These are phyloP conservation scores for Stemphylium vesicarium DNA, from an alignment of 2,329 filamentous ascomycete genomes.

Conservation along the genomic window DNA sequence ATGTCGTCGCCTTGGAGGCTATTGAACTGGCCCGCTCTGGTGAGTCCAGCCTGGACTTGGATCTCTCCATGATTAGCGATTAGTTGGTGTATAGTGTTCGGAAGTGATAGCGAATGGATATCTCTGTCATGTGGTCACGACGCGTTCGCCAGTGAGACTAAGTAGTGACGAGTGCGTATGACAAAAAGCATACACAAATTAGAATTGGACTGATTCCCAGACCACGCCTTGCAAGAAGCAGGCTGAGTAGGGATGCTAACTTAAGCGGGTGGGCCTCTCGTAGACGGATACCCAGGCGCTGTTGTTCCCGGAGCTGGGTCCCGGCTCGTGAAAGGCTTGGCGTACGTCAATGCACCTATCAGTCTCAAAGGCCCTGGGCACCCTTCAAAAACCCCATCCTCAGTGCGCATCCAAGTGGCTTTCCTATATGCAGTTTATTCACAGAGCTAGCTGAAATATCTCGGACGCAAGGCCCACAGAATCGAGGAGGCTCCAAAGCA, in stretches of 20 bases:
- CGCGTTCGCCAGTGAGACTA: background rate
- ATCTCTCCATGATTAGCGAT: constrained; percentile 28
- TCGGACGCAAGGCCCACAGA: too few species aligned
- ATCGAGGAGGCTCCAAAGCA: too few species aligned
- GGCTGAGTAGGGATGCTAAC: background rate
- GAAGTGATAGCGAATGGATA: background rate
- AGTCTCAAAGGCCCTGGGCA: background rate
- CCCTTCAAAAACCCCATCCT: background rate
- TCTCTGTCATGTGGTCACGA: constrained; percentile 6
- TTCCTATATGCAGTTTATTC: background rate
- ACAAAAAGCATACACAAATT: background rate
- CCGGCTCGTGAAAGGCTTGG: constrained; percentile 6
- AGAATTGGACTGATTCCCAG: background rate
- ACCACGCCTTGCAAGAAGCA: background rate
- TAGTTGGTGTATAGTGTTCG: background rate
- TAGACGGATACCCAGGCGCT: background rate
- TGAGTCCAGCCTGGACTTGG: constrained; percentile 27
- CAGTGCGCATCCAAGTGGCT: background rate
- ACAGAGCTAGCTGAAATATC: too few species aligned
- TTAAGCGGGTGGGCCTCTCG: background rate
- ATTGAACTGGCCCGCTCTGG: constrained; percentile 35
- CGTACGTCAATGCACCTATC: constrained; percentile 11
- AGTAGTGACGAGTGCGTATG: constrained; percentile 3
- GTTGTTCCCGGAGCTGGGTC: constrained; percentile 1
- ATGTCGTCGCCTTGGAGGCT: constrained; percentile 29